Base-by-base conservation (phyloP, 1,284 basidiomycete genomes). In the Leccinum solheimii region DNA sequence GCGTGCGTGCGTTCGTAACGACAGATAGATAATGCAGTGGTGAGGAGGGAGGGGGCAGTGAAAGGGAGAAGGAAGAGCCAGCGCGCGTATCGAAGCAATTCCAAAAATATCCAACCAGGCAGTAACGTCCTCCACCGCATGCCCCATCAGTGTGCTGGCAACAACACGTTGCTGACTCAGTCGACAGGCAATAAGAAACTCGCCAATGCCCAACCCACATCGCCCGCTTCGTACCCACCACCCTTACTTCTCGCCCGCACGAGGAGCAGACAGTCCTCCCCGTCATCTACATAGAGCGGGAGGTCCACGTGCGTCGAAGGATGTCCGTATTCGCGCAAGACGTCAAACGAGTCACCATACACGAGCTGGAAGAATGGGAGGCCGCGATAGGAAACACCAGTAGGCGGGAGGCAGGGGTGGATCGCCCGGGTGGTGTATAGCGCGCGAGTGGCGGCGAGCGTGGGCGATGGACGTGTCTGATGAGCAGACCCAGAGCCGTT, bases 171-270 rank as follows among this genome's bases (percentile, higher is more conserved):
- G 23, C 49, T 50, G 49, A 50, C 48, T 67, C 60, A 77, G 27
- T 79, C 79, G 64, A 85, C 68, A 13, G 90, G 90, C 34, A 87
- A 79, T 69, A 92, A 75, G 73, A 91, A 92, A 72, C 90, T 92
- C 34, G 91, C 90, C 62, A 92, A 72, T 1, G 86, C 86, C 89
- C 91, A 92, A 0, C 90, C 90, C n/a, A 91, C 79, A 7, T 81
- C 77, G 8, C 84, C 81, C 6, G 63, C 40, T 3, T 74, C 72
- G 34, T 68, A 62, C 64, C 62, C 67, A 63, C 62, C 50, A 3
- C 71, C 63, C 43, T 69, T 72, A 34, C 55, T 52, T 14, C 72
- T 74, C 70, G 86, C 83, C 55, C 87, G 72, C 57, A 79, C 81
- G 36, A 92, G 80, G 58, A 92, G 76, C 65, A 93, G 75, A 75